Base-by-base conservation (phyloP, 2,329 filamentous ascomycete genomes). In the Fusarium torreyae region DNA sequence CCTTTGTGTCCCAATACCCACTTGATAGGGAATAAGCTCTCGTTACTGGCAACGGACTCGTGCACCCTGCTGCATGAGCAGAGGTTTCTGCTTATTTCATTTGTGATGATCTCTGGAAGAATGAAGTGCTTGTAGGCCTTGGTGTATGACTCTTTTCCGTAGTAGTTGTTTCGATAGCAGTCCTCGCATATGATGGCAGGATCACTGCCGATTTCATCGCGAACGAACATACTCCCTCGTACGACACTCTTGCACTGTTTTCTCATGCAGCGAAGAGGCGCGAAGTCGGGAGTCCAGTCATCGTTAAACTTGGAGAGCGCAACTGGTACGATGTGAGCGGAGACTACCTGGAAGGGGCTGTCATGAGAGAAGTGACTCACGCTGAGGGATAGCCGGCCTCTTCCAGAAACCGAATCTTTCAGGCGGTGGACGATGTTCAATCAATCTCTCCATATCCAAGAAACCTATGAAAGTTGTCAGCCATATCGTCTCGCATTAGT, bases 381-480 rank as follows among this genome's bases (percentile, higher is more conserved):
- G 65, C 44, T 71, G 69, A 18, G 69, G 69, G 24, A 70, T 70
- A 7, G 69, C 69, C n/a, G 69, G 70, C 14, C 59, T 57, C 43
- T 71, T 72, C 67, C 67, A 69, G 24, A 66, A 66, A 1, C 67
- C 59, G 17, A 71, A 42, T 17, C 52, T 68, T 20, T 71, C 64
- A 14, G 53, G 60, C 4, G 64, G 60, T 13, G 66, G 51, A 1
- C 70, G 69, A 52, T 72, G 69, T n/a, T 72, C 70, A 7, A 72
- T 68, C 11, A 72, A 13, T 33, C 59, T 72, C 13, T 72, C 70
- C 22, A 72, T 71, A 31, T 72, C 70, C 7, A 72, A 55, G 20
- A 72, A 68, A 1, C 69, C 69, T 72, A 14, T 2, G 1, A 9
- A 6, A 10, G 0, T 4, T 26, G 31, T 65, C 9, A 71, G 44